Evolutionary conservation across 495 filamentous ascomycete species (phyloP), one percentile per base, ranked within the genome.

Genomic region (Talaromyces nanjingensis): DNA sequence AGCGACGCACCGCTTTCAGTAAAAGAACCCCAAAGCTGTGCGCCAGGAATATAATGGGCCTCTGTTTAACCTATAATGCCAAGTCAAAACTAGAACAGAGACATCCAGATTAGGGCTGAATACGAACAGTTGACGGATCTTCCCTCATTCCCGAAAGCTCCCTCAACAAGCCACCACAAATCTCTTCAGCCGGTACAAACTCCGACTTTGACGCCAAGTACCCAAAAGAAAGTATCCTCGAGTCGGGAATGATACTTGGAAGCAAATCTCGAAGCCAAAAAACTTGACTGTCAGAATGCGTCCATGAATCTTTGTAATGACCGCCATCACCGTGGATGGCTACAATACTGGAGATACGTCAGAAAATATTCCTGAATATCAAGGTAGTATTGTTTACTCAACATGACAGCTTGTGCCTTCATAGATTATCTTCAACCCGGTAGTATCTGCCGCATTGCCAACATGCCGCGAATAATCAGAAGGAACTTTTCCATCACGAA

Each of bases 221-320:
- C 1, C 54, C 54, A 22, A 64, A 64, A 6, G 62, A 57, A n/a
- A 64, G 27, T 7, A 64, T 16, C n/a, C 53, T 57, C 16, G 62
- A 29, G 3, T 42, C 33, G 22, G 62, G 62, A n/a, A 64, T 14
- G 34, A 59, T 24, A 20, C 27, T 24, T 1, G 62, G 62, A 20
- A 64, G 62, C 31, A 64, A 29, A 59, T 64, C 62, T 34, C 62
- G 62, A 16, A 64, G 53, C 62, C 62, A 64, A 20, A 58, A 59
- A 14, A 58, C 54, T 56, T 56, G n/a, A 16, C n/a, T 58, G n/a
- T 59, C 33, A 45, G 62, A 20, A 59, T 64, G 62, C 12, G 53
- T 47, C 62, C 62, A 64, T 34, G 42, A 64, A 25, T 24, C 20
- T 29, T 31, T 18, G 25, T 59, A 57, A 57, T 64, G 62, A 2